Conservation (phyloP, 2,329 filamentous ascomycete species). For the Xylaria polymorpha region DNA sequence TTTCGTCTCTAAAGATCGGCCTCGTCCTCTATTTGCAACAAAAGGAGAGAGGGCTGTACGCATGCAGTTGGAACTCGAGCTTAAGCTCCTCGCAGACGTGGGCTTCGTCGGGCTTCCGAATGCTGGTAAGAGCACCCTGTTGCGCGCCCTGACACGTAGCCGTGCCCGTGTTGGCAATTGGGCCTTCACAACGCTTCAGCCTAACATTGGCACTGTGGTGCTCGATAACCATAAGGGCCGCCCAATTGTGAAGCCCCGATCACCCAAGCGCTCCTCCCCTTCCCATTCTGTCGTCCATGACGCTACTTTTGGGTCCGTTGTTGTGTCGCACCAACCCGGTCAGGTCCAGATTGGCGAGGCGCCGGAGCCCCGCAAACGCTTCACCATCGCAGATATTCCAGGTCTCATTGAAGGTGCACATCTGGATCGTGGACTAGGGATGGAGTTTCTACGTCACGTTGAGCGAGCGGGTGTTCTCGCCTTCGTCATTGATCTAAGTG, state of each 20-base stretch:
- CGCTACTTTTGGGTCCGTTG: conserved; percentile 47
- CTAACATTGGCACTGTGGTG: conserved; percentile 95
- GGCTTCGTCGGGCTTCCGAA: conserved; percentile 95
- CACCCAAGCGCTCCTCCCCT: conserved; percentile 42
- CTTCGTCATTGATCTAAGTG: conserved; percentile 89
- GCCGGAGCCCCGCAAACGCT: conserved; percentile 74
- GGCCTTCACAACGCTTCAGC: conserved; percentile 96
- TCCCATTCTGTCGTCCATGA: conserved; percentile 56
- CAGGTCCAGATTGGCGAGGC: conserved; percentile 42
- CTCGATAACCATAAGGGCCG: conserved; percentile 87
- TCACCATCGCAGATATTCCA: conserved; percentile 95
- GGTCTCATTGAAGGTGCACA: conserved; percentile 93
- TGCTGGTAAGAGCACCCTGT: conserved; percentile 92
- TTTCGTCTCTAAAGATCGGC: conserved; percentile 81
- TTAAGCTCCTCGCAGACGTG: conserved; percentile 95
- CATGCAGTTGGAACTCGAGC: conserved; percentile 84
- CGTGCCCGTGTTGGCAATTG: conserved; percentile 90
- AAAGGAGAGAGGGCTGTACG: conserved; percentile 83
- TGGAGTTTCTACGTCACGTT: conserved; percentile 92
- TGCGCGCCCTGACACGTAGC: conserved; percentile 88
- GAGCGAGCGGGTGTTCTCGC: conserved; percentile 93
- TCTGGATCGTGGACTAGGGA: conserved; percentile 88
- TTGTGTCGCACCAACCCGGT: conserved; percentile 43
- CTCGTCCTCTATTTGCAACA: conserved; percentile 87
- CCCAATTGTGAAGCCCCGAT: conserved; percentile 60